Percentiles rank a stretch among this genome's conserved stretches.
Conservation (phyloP, 1,284 basidiomycete genomes). For the Ustilago cynodontis region DNA sequence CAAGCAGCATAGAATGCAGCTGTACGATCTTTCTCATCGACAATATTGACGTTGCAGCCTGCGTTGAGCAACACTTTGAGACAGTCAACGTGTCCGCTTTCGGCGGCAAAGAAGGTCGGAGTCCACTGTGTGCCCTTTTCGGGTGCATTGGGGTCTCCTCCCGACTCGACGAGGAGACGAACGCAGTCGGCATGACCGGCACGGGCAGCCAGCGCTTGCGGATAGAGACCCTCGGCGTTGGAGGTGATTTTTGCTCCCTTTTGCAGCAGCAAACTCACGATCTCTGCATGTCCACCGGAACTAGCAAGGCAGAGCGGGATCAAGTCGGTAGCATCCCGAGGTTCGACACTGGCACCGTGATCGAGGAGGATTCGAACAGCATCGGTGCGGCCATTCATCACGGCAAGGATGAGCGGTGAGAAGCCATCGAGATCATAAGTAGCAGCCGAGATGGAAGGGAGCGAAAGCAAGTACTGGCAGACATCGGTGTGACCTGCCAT, state of each 20-base stretch:
- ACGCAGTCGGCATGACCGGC: conserved; percentile 90
- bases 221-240: conserved; percentile 94
- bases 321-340: conserved; percentile 74
- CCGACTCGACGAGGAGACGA: conserved; percentile 77
- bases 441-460: conserved; percentile 80
- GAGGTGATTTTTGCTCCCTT: conserved; percentile 83
- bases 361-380: conserved; percentile 74
- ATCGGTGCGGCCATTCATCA: conserved; percentile 84
- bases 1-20: conserved; percentile 96
- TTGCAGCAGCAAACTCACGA: conserved; percentile 82
- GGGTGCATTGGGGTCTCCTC: conserved; percentile 74
- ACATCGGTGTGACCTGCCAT: conserved; percentile 88
- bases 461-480: conserved; percentile 81
- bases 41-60: conserved; percentile 79
- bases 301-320: conserved; percentile 91
- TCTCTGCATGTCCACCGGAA: conserved; percentile 86
- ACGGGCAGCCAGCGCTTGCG: conserved; percentile 96
- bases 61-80: conserved; percentile 83
- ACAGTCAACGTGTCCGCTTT: conserved; percentile 84
- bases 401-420: conserved; percentile 91
- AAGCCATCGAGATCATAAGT: conserved; percentile 79
- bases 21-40: conserved; percentile 87
- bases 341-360: conserved; percentile 59
- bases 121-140: conserved; percentile 99
- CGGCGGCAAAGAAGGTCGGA: conserved; percentile 93